phyloP scores from a whole-genome alignment of 2,329 filamentous ascomycete genomes.

The Colletotrichum ledebouriae region DNA sequence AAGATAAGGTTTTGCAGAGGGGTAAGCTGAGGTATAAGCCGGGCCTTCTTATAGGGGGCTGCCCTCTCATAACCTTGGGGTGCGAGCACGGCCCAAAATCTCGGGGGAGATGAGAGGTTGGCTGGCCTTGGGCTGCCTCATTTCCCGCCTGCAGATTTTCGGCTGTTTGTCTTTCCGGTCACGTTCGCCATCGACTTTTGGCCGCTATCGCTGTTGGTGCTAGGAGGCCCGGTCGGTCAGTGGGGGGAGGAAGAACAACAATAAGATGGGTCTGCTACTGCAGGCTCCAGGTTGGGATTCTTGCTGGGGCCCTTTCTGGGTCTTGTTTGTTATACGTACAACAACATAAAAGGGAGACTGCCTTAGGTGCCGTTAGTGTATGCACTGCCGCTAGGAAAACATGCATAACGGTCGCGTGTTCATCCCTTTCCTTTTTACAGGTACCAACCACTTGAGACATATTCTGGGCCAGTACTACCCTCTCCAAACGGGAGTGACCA shows the following conservation, averaged over 20 bases:
- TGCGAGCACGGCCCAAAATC: too few relatives aligned
- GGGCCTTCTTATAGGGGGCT: too few relatives aligned
- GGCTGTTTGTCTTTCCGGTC: slow-evolving; percentile 37
- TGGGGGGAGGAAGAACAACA: neutral
- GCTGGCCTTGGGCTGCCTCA: slow-evolving; percentile 22
- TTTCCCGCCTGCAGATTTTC: slow-evolving; percentile 15
- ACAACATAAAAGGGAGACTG: slow-evolving; percentile 1
- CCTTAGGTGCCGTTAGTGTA: slow-evolving; percentile 1
- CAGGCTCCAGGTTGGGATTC: neutral
- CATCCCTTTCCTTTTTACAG: slow-evolving; percentile 24
- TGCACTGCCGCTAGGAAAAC: slow-evolving; percentile 12
- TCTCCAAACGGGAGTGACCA: slow-evolving; percentile 27
- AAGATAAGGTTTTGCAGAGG: too few relatives aligned
- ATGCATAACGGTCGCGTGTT: slow-evolving; percentile 12
- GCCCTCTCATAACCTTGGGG: too few relatives aligned
- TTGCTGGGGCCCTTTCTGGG: neutral
- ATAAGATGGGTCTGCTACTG: slow-evolving; percentile 6
- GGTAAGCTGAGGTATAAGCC: too few relatives aligned
- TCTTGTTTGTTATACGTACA: neutral
- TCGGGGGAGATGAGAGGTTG: too few relatives aligned
- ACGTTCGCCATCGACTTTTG: slow-evolving; percentile 9
- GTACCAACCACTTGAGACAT: slow-evolving; percentile 30
- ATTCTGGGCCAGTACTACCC: slow-evolving; percentile 25
- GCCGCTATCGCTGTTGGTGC: slow-evolving; percentile 7
- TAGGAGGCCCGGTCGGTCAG: slow-evolving; percentile 10